phyloP scores from a whole-genome alignment of 164 flowering plant species.

The Vitis labrusca region DNA sequence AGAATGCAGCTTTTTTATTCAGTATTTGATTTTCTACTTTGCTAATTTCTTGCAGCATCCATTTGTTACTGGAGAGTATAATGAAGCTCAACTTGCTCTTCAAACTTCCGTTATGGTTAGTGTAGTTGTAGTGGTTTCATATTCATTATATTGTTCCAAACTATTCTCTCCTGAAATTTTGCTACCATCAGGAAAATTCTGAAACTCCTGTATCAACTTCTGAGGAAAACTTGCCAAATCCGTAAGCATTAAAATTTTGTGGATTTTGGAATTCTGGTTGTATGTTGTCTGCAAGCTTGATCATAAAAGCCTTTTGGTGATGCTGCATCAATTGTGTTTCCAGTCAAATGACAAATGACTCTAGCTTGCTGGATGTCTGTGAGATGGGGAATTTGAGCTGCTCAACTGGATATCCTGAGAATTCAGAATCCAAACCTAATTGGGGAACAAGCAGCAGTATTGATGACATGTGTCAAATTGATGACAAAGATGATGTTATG shows the following conservation, averaged over 20 bases:
- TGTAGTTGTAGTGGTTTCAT: slow-evolving; percentile 5
- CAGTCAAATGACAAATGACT: slow-evolving; percentile 23
- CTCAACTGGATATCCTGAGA: slow-evolving; percentile 20
- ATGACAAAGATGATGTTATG: slow-evolving; percentile 28
- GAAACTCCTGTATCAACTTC: slow-evolving; percentile 15
- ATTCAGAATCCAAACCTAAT: slow-evolving; percentile 7
- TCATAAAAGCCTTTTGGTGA: slow-evolving; percentile 6
- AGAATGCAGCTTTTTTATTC: background rate
- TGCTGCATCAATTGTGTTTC: slow-evolving; percentile 7
- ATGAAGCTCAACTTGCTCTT: slow-evolving; percentile 14
- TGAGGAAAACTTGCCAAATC: slow-evolving; percentile 1
- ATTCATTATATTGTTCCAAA: background rate
- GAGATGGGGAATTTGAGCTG: slow-evolving; percentile 24
- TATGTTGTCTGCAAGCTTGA: background rate
- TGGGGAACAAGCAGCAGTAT: slow-evolving; percentile 24
- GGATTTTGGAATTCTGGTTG: background rate
- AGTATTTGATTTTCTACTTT: background rate
- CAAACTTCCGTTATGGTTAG: slow-evolving; percentile 26
- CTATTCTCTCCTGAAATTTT: background rate
- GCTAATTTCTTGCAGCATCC: slow-evolving; percentile 41
- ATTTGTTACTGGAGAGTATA: slow-evolving; percentile 35
- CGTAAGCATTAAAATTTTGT: slow-evolving; percentile 18
- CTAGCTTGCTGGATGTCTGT: slow-evolving; percentile 20
- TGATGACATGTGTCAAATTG: slow-evolving; percentile 51
- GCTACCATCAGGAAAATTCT: slow-evolving; percentile 24